Percentiles rank a stretch among this genome's conserved stretches.
These are phyloP conservation scores for Gymnopilus junonius DNA, from an alignment of 768 basidiomycete species.

Conservation along the genomic window DNA sequence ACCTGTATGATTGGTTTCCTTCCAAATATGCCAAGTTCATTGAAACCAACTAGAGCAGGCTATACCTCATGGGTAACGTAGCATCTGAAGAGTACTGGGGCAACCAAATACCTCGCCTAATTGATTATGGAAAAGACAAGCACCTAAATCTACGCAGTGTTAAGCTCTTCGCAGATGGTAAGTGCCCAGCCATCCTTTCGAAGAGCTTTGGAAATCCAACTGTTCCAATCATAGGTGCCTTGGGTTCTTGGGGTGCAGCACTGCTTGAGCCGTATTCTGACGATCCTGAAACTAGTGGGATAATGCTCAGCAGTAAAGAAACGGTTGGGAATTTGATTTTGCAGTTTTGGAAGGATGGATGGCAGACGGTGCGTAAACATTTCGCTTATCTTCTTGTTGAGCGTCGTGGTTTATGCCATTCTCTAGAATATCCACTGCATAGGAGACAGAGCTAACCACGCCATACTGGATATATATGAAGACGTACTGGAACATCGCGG, in stretches of 20 bases:
- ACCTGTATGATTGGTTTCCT: constrained; percentile 51
- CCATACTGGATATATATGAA: constrained; percentile 86
- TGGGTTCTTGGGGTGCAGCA: constrained; percentile 93
- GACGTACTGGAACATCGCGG: constrained; percentile 46
- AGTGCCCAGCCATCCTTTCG: neutral
- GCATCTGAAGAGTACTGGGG: constrained; percentile 70
- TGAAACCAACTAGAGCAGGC: constrained; percentile 46
- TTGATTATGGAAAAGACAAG: constrained; percentile 59
- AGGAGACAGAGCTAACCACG: constrained; percentile 85
- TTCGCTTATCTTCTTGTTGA: neutral
- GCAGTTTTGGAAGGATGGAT: constrained; percentile 71
- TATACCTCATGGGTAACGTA: constrained; percentile 64
- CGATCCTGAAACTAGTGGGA: constrained; percentile 69
- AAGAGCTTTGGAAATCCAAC: neutral
- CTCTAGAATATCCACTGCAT: constrained; percentile 88
- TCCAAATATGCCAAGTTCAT: neutral
- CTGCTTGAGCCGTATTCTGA: constrained; percentile 85
- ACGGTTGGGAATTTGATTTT: constrained; percentile 57
- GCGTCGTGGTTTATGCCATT: neutral
- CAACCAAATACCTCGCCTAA: constrained; percentile 56
- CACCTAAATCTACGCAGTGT: constrained; percentile 65
- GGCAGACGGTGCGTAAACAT: constrained; percentile 73
- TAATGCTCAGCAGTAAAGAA: constrained; percentile 64
- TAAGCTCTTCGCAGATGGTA: constrained; percentile 82
- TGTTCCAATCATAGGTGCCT: constrained; percentile 57